phyloP scores from a whole-genome alignment of 345 rosid genomes.

The Isatis tinctoria region DNA sequence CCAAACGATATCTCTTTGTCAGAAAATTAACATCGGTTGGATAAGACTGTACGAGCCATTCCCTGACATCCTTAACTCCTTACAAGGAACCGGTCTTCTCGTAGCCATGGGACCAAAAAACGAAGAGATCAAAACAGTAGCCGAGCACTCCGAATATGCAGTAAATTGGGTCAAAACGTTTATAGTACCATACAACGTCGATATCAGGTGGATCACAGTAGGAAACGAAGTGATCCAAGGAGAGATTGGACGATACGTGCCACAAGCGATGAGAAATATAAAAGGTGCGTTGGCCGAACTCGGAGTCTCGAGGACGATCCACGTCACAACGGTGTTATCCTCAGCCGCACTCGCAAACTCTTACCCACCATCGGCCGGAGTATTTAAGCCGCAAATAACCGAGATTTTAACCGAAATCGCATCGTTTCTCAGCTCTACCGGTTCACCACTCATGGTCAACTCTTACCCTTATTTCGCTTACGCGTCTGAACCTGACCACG shows the following conservation, averaged over 20 bases:
- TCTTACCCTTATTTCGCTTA: slow-evolving; percentile 42
- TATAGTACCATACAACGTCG: slow-evolving; percentile 21
- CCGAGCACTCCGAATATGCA: slow-evolving; percentile 2
- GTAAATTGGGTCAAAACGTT: slow-evolving; percentile 9
- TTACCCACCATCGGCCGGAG: slow-evolving; percentile 35
- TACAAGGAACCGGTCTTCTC: slow-evolving; percentile 1
- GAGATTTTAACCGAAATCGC: slow-evolving; percentile 10
- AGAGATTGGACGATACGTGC: not conserved
- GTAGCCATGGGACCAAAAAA: slow-evolving; percentile 24
- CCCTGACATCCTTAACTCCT: slow-evolving; percentile 16
- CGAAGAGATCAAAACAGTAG: slow-evolving; percentile 23
- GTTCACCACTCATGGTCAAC: slow-evolving; percentile 32
- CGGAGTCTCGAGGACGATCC: not conserved
- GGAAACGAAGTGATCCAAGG: slow-evolving; percentile 37
- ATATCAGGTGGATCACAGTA: slow-evolving; percentile 16
- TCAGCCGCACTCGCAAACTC: slow-evolving; percentile 8
- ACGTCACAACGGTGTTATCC: slow-evolving; percentile 23
- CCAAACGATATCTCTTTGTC: slow-evolving; percentile 26
- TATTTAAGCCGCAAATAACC: not conserved
- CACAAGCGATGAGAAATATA: slow-evolving; percentile 27
- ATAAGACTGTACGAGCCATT: slow-evolving; percentile 33
- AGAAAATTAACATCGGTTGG: not conserved
- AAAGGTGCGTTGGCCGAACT: not conserved
- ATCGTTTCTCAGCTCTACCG: not conserved
- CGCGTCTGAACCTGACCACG: slow-evolving; percentile 9